phyloP scores from a whole-genome alignment of 1,139 yeast species.

The Hanseniaspora uvarum region DNA sequence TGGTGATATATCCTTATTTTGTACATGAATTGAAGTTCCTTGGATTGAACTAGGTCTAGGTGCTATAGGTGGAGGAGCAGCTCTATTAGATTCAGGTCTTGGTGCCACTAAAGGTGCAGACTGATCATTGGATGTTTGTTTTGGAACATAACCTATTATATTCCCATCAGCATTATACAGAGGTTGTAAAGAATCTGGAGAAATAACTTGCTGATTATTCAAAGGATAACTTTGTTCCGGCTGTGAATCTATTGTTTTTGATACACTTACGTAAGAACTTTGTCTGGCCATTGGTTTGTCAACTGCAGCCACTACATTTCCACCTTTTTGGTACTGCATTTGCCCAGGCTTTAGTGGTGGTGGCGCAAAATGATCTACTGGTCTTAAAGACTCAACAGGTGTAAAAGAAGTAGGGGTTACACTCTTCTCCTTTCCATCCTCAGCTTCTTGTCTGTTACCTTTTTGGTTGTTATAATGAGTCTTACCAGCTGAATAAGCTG shows the following conservation, averaged over 20 bases:
- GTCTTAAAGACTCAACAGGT: slow-evolving; percentile 28
- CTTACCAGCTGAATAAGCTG: slow-evolving; percentile 39
- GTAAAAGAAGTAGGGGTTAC: slow-evolving; percentile 16
- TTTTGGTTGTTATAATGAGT: slow-evolving; percentile 28
- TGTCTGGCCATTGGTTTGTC: slow-evolving; percentile 14
- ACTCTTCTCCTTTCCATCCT: slow-evolving; percentile 19
- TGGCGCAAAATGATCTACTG: slow-evolving; percentile 25
- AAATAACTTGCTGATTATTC: not conserved
- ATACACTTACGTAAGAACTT: not conserved
- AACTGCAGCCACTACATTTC: slow-evolving; percentile 10
- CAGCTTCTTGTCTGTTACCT: slow-evolving; percentile 23
- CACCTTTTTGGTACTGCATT: slow-evolving; percentile 20
- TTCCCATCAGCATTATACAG: slow-evolving; percentile 13
- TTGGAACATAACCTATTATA: slow-evolving; percentile 16
- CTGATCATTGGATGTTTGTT: not conserved
- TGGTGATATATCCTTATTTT: too few species aligned
- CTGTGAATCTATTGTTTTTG: not conserved
- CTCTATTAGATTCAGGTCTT: not conserved
- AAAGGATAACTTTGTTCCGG: too few species aligned
- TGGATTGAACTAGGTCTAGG: not conserved
- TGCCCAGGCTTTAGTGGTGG: slow-evolving; percentile 34
- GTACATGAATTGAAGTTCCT: too few species aligned
- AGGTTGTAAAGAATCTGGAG: slow-evolving; percentile 2
- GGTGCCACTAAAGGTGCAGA: not conserved
- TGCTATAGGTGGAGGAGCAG: not conserved